Conservation (phyloP, 129 eudicot genomes). For the Gnaphalium uliginosum region DNA sequence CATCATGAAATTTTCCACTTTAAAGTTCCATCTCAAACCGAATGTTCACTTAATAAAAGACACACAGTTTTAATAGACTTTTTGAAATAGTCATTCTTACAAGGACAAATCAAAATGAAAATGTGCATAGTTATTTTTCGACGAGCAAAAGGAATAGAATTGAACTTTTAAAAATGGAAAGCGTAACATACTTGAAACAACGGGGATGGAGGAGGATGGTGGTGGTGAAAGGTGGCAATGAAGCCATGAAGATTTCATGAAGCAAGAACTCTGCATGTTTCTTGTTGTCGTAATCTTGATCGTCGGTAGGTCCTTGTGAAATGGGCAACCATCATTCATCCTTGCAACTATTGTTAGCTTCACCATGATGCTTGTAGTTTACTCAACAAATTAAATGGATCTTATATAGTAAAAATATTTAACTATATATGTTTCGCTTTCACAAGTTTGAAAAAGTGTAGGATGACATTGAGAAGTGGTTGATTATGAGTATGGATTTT, state of each 20-base stretch:
- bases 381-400: neutral
- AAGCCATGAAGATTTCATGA: conserved; percentile 46
- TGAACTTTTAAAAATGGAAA: neutral
- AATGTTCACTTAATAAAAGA: no score
- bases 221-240: conserved; percentile 49
- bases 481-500: neutral
- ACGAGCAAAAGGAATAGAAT: neutral
- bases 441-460: neutral
- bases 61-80: no score
- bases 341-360: conserved; percentile 55
- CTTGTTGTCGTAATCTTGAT: conserved; percentile 25
- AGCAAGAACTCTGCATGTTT: conserved; percentile 57
- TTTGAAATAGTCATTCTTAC: no score
- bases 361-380: conserved; percentile 34
- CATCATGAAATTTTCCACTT: neutral
- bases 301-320: conserved; percentile 46
- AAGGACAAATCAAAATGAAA: no score
- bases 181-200: conserved; percentile 46
- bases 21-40: neutral
- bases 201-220: conserved; percentile 36
- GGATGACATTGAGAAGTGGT: neutral
- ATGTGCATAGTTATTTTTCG: neutral
- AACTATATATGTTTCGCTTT: neutral
- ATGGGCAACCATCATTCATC: conserved; percentile 50
- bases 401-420: neutral